Evolutionary conservation across 179 eudicot species (phyloP).

Genomic region (Heliamphora pulchella): DNA sequence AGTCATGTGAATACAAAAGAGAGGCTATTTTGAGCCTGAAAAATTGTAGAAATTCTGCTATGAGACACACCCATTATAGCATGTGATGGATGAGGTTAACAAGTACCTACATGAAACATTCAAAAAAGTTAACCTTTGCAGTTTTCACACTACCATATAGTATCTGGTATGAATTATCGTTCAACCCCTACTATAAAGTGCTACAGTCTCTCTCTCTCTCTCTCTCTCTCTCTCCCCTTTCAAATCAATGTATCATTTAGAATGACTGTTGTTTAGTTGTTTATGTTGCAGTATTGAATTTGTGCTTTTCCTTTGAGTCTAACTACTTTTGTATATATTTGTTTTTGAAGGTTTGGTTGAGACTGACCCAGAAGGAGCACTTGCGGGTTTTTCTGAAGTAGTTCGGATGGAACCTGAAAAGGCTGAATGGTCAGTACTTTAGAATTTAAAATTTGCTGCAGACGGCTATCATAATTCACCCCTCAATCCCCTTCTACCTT

Average conservation of each 20-base stretch:
- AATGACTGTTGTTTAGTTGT: neutral
- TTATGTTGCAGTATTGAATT: neutral
- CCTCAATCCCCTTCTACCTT: neutral
- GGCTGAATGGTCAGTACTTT: constrained; percentile 76
- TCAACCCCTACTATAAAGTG: neutral
- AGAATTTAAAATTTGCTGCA: neutral
- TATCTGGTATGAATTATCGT: too few relatives aligned
- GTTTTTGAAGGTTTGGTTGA: constrained; percentile 67
- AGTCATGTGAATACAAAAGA: too few relatives aligned
- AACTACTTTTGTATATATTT: neutral
- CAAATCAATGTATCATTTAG: too few relatives aligned
- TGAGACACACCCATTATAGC: too few relatives aligned
- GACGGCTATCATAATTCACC: neutral
- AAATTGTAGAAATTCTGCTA: too few relatives aligned
- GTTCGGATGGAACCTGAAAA: constrained; percentile 92
- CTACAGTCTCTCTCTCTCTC: neutral
- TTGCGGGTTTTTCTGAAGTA: constrained; percentile 85
- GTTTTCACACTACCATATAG: too few relatives aligned
- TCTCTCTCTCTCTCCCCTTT: neutral
- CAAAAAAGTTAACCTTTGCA: too few relatives aligned
- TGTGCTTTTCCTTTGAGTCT: constrained; percentile 1
- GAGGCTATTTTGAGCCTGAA: too few relatives aligned
- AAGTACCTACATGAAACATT: too few relatives aligned
- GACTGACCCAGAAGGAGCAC: constrained; percentile 93
- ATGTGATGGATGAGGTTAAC: too few relatives aligned